phyloP scores from a whole-genome alignment of 805 yeast genomes.

The Suhomyces prunicola region DNA sequence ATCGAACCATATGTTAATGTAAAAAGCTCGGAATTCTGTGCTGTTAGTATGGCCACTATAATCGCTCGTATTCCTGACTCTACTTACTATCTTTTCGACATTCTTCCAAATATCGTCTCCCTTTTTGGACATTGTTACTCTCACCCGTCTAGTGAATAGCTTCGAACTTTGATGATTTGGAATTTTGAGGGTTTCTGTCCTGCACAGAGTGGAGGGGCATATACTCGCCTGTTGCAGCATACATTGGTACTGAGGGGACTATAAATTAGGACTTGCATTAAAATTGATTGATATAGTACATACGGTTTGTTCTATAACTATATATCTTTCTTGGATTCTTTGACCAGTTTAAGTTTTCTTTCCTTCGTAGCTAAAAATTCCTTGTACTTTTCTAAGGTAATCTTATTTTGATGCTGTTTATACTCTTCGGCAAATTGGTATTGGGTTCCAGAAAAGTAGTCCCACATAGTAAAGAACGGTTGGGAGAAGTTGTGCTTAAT shows the following conservation, averaged over 20 bases:
- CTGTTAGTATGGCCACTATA: conserved; percentile 3
- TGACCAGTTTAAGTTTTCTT: background rate
- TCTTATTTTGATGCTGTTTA: conserved; percentile 58
- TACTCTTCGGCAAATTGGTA: conserved; percentile 62
- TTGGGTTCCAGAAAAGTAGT: conserved; percentile 64
- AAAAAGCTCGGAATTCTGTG: conserved; percentile 81
- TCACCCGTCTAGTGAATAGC: background rate
- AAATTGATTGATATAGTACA: background rate
- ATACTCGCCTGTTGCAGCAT: background rate
- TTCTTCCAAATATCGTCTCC: conserved; percentile 94
- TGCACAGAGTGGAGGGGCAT: background rate
- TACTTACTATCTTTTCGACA: conserved; percentile 76
- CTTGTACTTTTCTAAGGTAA: conserved; percentile 65
- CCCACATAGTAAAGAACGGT: conserved; percentile 97
- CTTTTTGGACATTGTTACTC: conserved; percentile 23
- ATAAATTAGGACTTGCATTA: background rate
- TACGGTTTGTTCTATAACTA: background rate
- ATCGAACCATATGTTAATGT: conserved; percentile 94
- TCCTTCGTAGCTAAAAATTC: conserved; percentile 48
- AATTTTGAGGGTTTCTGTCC: background rate
- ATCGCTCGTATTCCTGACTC: conserved; percentile 1
- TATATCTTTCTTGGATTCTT: conserved; percentile 8
- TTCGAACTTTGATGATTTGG: background rate
- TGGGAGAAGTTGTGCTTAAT: conserved; percentile 90
- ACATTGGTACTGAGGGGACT: background rate